Conservation (phyloP, 352 stramenopile species). For the Phytopythium sindhum region DNA sequence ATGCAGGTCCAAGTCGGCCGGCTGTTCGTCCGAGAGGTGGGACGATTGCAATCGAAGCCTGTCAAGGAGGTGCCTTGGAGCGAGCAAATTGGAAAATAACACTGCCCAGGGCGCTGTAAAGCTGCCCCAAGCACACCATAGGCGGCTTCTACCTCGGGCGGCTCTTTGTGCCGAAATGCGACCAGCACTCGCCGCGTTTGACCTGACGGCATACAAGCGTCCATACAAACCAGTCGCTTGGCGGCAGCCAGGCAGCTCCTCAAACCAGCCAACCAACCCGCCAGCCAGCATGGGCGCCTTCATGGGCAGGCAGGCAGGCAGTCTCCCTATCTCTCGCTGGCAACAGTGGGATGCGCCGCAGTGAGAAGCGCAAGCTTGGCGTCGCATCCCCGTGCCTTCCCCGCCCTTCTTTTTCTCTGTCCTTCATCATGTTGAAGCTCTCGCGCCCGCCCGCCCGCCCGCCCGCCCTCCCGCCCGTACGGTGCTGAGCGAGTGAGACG, state of each 20-base stretch:
- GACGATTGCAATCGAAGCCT: background rate
- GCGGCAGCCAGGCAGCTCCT: background rate
- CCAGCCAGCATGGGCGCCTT: background rate
- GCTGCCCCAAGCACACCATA: no score
- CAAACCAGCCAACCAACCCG: no score
- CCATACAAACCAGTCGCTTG: background rate
- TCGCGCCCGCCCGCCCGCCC: background rate
- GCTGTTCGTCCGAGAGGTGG: background rate
- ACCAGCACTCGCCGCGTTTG: no score
- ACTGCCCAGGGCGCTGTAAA: no score
- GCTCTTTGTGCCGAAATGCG: no score
- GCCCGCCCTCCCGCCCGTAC: no score
- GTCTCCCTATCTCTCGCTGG: background rate
- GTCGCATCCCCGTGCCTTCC: background rate
- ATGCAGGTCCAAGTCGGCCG: no score
- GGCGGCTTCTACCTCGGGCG: no score
- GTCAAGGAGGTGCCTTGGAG: background rate
- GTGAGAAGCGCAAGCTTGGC: background rate
- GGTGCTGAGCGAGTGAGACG: background rate
- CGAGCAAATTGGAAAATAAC: background rate
- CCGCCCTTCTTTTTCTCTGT: background rate
- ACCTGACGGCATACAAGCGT: no score
- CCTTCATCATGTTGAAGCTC: background rate
- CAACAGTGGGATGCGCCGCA: slow-evolving; percentile 1
- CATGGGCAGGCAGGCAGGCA: background rate